Conservation (phyloP, 2,329 filamentous ascomycete genomes). For the Aspergillus tanneri region DNA sequence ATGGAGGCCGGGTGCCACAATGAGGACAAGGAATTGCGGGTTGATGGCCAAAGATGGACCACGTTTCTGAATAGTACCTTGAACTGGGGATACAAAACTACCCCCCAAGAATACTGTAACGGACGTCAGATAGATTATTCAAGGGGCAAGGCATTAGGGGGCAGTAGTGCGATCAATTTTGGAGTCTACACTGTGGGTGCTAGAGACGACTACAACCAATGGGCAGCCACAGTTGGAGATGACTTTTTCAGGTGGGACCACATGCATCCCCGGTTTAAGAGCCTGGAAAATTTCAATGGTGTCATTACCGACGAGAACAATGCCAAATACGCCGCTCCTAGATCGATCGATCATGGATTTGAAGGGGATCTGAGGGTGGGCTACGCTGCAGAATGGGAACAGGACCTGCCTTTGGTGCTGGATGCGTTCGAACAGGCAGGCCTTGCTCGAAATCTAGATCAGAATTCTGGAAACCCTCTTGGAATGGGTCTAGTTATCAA, state of each 20-base stretch:
- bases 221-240: constrained; percentile 58
- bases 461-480: constrained; percentile 59
- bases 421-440: constrained; percentile 53
- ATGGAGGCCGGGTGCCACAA: constrained; percentile 60
- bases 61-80: constrained; percentile 52
- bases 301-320: constrained; percentile 39
- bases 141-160: constrained; percentile 54
- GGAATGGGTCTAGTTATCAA: constrained; percentile 55
- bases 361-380: constrained; percentile 51
- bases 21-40: constrained; percentile 48
- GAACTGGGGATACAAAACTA: constrained; percentile 56
- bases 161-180: constrained; percentile 57
- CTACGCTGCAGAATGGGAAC: constrained; percentile 52
- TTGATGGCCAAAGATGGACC: constrained; percentile 57
- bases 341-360: constrained; percentile 49
- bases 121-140: constrained; percentile 50
- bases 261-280: constrained; percentile 52
- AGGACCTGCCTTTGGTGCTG: constrained; percentile 47
- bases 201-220: constrained; percentile 61
- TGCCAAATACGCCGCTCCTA: constrained; percentile 50
- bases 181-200: constrained; percentile 56
- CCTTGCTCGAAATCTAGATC: constrained; percentile 52
- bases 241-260: constrained; percentile 56
- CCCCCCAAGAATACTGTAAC: constrained; percentile 47
- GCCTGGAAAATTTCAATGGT: constrained; percentile 55